Base-by-base conservation (phyloP, 2,329 filamentous ascomycete species). In the Didymella glomerata region DNA sequence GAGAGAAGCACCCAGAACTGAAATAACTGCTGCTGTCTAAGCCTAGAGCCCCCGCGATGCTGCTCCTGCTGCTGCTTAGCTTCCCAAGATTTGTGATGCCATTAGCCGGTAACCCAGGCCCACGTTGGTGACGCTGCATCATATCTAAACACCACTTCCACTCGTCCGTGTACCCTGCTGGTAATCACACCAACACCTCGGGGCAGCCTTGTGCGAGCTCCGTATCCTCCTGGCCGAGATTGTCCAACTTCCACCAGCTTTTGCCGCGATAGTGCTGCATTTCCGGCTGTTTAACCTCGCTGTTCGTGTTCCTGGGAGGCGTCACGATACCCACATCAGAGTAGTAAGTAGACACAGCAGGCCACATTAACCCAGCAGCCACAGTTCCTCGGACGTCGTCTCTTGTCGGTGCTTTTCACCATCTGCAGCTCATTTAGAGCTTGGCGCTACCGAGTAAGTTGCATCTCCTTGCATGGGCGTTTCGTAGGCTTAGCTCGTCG, bases 191-290 rank as follows among this genome's bases (percentile, higher is more conserved):
- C 46, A 68, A 67, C 68, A 65, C 73, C 72, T 75, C 72, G 72
- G 72, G 62, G 63, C 64, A 57, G 56, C 61, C 62, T 60, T 60
- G 52, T 67, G 60, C 67, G 50, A 64, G 54, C 67, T 52, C 62
- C 64, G 59, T 67, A 64, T 76, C 75, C 74, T 72, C 72, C 68
- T 74, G 73, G 65, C 75, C 75, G 74, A 73, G 47, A 47, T 42
- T 63, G 65, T 69, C 63, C 67, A 63, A 60, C 63, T 18, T 46
- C 4, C 40, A 13, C 6, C 28, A 41, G 36, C 54, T 57, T 52
- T 47, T 56, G 36, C 60, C 47, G 66, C 69, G 66, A 46, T 49
- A 45, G 66, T 62, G 65, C 61, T 68, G 57, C 61, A 71, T 71
- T 72, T 70, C 71, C 72, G 67, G 65, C 48, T 50, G 45, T 62